Conservation (phyloP, 2,329 filamentous ascomycete species). For the Calonectria crousiana region DNA sequence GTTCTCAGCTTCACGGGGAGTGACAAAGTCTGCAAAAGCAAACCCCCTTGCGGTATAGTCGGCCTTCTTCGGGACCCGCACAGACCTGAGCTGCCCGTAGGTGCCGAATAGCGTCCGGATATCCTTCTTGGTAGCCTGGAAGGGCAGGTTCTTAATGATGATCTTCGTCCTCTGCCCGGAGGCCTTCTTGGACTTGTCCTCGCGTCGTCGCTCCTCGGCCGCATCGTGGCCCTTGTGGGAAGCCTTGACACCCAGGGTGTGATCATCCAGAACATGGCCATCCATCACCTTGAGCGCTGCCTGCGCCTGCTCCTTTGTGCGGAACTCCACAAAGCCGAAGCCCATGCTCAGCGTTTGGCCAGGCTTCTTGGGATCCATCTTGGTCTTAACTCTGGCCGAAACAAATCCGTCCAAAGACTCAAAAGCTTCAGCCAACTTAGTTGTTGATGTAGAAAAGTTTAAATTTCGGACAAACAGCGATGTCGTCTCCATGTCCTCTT, state of each 20-base stretch:
- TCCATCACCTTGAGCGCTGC: conserved; percentile 89
- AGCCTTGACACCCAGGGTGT: conserved; percentile 85
- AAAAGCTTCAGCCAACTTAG: conserved; percentile 82
- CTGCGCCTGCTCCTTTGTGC: conserved; percentile 80
- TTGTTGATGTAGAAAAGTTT: conserved; percentile 88
- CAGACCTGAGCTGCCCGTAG: conserved; percentile 92
- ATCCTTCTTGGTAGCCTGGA: conserved; percentile 95
- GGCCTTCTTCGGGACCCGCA: conserved; percentile 95
- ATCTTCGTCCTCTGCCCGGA: conserved; percentile 87
- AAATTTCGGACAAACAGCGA: conserved; percentile 95
- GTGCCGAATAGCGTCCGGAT: conserved; percentile 86
- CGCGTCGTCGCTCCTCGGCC: conserved; percentile 85
- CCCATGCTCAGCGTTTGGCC: conserved; percentile 95
- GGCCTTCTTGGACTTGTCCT: conserved; percentile 85
- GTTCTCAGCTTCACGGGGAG: conserved; percentile 87
- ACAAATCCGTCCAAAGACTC: conserved; percentile 87
- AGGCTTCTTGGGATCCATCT: conserved; percentile 89
- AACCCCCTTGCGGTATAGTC: conserved; percentile 91
- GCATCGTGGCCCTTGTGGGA: conserved; percentile 91
- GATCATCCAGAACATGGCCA: conserved; percentile 86
- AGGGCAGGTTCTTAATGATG: conserved; percentile 97
- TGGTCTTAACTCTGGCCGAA: conserved; percentile 91
- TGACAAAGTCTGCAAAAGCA: conserved; percentile 96
- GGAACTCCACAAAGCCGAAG: conserved; percentile 95
- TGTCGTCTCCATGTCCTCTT: conserved; percentile 72